Evolutionary conservation across 2,329 filamentous ascomycete species (phyloP).

Genomic region (Pseudovirgaria hyperparasitica): DNA sequence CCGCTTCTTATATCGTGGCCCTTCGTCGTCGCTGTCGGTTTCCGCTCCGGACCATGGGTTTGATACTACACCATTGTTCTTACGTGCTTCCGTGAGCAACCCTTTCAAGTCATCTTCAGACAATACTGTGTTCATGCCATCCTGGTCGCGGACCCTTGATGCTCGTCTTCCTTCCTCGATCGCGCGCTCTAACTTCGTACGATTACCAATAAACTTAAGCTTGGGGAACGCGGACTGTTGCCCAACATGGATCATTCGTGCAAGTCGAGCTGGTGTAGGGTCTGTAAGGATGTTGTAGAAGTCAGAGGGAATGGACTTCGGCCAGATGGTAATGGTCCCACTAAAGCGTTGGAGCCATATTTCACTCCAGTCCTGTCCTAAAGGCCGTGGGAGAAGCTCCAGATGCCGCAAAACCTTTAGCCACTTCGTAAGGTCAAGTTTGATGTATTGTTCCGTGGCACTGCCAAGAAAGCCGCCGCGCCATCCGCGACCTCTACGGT

Average conservation of each 20-base stretch:
- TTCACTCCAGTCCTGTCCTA: constrained; percentile 94
- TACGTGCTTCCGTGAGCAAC: constrained; percentile 23
- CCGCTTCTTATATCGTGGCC: no score
- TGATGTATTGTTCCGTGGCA: constrained; percentile 86
- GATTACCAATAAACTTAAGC: constrained; percentile 78
- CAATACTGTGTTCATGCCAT: constrained; percentile 25
- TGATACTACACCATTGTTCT: constrained; percentile 15
- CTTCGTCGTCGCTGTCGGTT: no score
- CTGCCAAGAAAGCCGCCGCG: constrained; percentile 88
- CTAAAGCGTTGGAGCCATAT: constrained; percentile 93
- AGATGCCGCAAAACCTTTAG: constrained; percentile 86
- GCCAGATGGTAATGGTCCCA: constrained; percentile 94
- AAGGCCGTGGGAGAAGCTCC: constrained; percentile 75
- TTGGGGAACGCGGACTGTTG: constrained; percentile 85
- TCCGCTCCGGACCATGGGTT: constrained; percentile 10
- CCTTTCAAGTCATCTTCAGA: constrained; percentile 34
- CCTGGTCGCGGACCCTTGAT: constrained; percentile 18
- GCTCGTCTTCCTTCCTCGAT: constrained; percentile 44
- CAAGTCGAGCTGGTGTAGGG: constrained; percentile 60
- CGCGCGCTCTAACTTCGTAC: constrained; percentile 67
- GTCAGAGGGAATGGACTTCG: constrained; percentile 64
- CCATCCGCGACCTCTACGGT: constrained; percentile 88
- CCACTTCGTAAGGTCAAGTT: constrained; percentile 96
- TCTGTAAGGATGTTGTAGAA: constrained; percentile 80
- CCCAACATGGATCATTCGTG: constrained; percentile 80